phyloP scores from a whole-genome alignment of 176 grass and related monocot species.

The Cenchrus americanus region DNA sequence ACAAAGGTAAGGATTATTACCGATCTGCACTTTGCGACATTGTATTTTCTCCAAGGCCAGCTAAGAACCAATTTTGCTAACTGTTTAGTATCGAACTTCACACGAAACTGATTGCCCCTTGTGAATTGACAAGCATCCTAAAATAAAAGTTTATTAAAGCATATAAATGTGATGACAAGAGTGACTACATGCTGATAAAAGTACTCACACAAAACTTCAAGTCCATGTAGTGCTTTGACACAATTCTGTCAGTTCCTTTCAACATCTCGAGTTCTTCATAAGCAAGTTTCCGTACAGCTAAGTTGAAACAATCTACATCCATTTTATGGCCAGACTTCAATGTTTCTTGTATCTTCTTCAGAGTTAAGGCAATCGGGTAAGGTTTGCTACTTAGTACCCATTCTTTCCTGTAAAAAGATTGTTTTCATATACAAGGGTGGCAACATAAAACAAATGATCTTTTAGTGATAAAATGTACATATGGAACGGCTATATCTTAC shows the following conservation, averaged over 20 bases:
- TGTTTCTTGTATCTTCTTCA: background rate
- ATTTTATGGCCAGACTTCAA: background rate
- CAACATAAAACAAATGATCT: background rate
- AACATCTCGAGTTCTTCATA: background rate
- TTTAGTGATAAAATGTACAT: background rate
- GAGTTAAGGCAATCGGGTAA: background rate
- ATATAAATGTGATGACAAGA: background rate
- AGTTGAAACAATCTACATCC: background rate
- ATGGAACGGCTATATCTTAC: background rate
- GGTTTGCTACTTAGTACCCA: background rate
- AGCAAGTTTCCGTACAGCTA: background rate
- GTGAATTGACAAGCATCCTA: background rate
- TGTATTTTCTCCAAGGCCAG: background rate
- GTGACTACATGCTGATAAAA: background rate
- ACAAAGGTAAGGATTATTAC: background rate
- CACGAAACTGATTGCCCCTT: background rate
- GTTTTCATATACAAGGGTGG: background rate
- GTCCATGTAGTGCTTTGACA: background rate
- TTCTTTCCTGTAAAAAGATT: background rate
- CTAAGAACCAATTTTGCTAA: background rate
- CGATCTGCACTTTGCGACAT: background rate
- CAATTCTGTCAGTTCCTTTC: background rate
- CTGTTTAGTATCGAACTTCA: background rate
- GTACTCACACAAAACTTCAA: background rate
- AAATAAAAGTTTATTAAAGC: background rate